A percentile compares a stretch with the other conserved stretches of the same genome.
Evolutionary conservation across 176 grass and related monocot genomes (phyloP).

Genomic region (Bolboschoenus planiculmis): DNA sequence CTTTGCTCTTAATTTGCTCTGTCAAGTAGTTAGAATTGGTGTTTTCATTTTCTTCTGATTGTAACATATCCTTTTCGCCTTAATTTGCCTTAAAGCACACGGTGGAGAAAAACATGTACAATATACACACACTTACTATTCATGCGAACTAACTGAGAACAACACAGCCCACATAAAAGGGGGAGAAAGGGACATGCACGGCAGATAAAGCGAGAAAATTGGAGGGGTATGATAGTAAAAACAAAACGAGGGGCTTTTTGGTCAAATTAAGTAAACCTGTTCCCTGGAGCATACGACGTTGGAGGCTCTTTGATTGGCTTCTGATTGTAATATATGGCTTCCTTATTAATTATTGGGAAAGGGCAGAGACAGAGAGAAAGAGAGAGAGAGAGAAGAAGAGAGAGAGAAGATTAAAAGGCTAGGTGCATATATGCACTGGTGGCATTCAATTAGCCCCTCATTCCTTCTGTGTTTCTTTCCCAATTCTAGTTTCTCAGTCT

Average conservation of each 20-base stretch:
- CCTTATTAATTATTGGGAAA: conserved; percentile 23
- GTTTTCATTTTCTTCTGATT: background rate
- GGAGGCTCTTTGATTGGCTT: conserved; percentile 6
- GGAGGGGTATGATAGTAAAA: background rate
- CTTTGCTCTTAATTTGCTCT: background rate
- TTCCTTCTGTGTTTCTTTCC: background rate
- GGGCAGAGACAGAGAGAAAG: background rate
- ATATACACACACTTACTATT: background rate
- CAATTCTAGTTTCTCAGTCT: background rate
- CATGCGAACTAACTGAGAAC: background rate
- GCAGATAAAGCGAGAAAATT: background rate
- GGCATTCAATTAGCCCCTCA: conserved; percentile 17
- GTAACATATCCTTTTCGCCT: conserved; percentile 6
- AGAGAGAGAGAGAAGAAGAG: background rate
- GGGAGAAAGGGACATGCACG: conserved; percentile 6
- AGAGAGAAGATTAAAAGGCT: background rate
- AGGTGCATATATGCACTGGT: conserved; percentile 17
- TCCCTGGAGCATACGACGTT: conserved; percentile 36
- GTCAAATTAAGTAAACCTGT: conserved; percentile 20
- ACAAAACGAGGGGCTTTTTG: conserved; percentile 24
- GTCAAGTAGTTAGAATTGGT: conserved; percentile 12
- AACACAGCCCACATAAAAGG: conserved; percentile 1
- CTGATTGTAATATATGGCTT: background rate
- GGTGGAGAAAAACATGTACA: conserved; percentile 12
- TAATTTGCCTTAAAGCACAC: background rate